phyloP scores from a whole-genome alignment of 495 filamentous ascomycete species.

The Jackrogersella minutella region DNA sequence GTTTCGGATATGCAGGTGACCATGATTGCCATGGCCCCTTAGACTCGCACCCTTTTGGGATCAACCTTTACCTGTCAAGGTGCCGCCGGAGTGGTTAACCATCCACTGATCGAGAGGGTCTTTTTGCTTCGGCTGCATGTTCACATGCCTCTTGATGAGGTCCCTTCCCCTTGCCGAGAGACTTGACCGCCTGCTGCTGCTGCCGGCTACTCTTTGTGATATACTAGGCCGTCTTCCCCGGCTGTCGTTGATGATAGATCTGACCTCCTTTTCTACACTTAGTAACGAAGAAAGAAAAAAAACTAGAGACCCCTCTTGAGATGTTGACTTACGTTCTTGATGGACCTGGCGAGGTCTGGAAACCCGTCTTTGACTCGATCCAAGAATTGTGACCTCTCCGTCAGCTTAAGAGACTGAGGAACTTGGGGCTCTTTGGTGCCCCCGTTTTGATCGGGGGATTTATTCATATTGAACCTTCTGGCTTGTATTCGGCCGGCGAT shows the following conservation, averaged over 20 bases:
- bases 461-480: background rate
- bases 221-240: background rate
- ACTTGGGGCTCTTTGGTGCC: background rate
- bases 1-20: background rate
- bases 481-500: too few relatives aligned
- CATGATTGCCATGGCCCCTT: background rate
- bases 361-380: background rate
- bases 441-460: background rate
- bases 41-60: background rate
- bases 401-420: background rate
- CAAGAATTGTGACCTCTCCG: background rate
- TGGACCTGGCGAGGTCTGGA: background rate
- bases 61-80: constrained; percentile 6
- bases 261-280: background rate
- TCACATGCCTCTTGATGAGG: background rate
- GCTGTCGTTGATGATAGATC: background rate
- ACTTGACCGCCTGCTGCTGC: background rate
- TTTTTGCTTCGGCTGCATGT: constrained; percentile 13
- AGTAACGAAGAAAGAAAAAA: background rate
- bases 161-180: constrained; percentile 6
- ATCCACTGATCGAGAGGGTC: constrained; percentile 40
- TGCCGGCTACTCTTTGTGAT: background rate
- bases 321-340: background rate
- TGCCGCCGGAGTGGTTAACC: constrained; percentile 30
- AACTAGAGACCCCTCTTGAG: background rate